A percentile compares a stretch with the other conserved stretches of the same genome.
These are phyloP conservation scores for Cystoderma amianthinum DNA, from an alignment of 768 basidiomycete genomes.

Conservation along the genomic window DNA sequence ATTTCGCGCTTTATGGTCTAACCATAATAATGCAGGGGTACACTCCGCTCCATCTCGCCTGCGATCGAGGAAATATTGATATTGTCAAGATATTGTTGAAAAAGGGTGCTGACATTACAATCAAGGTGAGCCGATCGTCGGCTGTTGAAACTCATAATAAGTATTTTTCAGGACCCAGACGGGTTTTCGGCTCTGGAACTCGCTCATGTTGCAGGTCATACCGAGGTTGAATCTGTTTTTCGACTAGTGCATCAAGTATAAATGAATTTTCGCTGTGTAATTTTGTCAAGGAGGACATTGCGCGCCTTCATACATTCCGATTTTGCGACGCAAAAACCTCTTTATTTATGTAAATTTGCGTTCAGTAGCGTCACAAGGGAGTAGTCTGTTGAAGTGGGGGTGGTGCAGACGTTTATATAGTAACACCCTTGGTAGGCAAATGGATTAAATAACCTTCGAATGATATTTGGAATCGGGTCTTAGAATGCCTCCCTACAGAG, in stretches of 20 bases:
- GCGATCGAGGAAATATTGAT: conserved; percentile 66
- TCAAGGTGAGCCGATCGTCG: conserved; percentile 45
- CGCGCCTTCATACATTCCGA: too few relatives aligned
- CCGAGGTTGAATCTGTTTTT: conserved; percentile 38
- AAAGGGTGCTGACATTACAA: conserved; percentile 53
- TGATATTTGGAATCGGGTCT: conserved; percentile 51
- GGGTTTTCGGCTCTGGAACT: conserved; percentile 54
- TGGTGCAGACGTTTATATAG: too few relatives aligned
- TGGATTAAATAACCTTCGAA: conserved; percentile 21
- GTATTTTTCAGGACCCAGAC: conserved; percentile 52
- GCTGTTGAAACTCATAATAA: not conserved
- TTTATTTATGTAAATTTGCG: too few relatives aligned
- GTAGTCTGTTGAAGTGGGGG: too few relatives aligned
- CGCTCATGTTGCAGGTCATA: conserved; percentile 50
- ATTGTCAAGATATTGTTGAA: conserved; percentile 53
- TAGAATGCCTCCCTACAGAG: conserved; percentile 52
- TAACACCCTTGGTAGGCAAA: conserved; percentile 11
- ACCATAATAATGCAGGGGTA: conserved; percentile 54
- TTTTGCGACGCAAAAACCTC: too few relatives aligned
- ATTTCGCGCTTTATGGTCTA: too few relatives aligned
- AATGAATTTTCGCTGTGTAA: too few relatives aligned
- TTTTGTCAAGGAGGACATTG: too few relatives aligned
- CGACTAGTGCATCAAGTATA: too few relatives aligned
- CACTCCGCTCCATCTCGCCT: conserved; percentile 81
- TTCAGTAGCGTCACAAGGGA: too few relatives aligned